Conservation (phyloP, 176 grass and related monocot genomes). For the Aegilops sharonensis region DNA sequence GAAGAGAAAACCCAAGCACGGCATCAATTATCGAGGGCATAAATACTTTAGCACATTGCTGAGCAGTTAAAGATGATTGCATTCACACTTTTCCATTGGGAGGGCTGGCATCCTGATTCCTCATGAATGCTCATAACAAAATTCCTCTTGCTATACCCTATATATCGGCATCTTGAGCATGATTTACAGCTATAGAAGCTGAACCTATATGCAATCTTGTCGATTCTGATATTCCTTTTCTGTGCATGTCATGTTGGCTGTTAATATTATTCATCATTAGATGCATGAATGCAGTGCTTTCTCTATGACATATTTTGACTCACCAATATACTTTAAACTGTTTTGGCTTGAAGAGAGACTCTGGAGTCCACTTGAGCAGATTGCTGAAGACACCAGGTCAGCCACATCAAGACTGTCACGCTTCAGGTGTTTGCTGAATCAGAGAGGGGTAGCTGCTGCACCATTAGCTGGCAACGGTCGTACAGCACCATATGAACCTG, state of each 20-base stretch:
- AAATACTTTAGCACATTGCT: conserved; percentile 9
- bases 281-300: conserved; percentile 15
- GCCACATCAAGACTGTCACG: conserved; percentile 66
- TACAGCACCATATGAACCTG: conserved; percentile 54
- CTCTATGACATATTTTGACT: conserved; percentile 23
- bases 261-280: conserved; percentile 12
- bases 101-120: background rate
- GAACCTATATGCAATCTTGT: background rate
- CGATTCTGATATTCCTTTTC: conserved; percentile 17
- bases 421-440: conserved; percentile 94
- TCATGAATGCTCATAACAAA: conserved; percentile 1
- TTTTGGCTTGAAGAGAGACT: conserved; percentile 66
- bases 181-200: conserved; percentile 14
- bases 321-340: conserved; percentile 39
- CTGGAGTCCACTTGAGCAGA: conserved; percentile 67
- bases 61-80: background rate
- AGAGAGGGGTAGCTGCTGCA: conserved; percentile 86
- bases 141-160: background rate
- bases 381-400: conserved; percentile 54
- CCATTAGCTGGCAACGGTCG: conserved; percentile 57
- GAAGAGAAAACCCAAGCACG: background rate
- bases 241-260: background rate
- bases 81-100: conserved; percentile 4
- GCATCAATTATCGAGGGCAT: conserved; percentile 10
- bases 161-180: background rate